Evolutionary conservation across 139 green algal genomes (phyloP).

Genomic region (Coelastrella sp.): DNA sequence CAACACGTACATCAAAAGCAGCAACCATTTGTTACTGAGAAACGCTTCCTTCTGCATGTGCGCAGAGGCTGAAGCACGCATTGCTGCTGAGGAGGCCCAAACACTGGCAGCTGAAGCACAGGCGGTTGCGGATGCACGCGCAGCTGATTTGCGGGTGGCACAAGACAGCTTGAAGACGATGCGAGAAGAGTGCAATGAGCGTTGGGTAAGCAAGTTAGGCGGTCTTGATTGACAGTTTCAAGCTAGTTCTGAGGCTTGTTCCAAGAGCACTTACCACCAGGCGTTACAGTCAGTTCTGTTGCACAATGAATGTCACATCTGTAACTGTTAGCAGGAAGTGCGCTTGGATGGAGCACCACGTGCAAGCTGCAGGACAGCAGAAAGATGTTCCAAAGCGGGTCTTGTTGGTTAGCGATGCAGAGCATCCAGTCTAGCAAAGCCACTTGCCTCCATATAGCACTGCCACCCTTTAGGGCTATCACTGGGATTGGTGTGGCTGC

Average conservation of each 20-base stretch:
- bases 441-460: too few species aligned
- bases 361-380: neutral
- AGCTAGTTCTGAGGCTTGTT: neutral
- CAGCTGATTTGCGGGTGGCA: conserved; percentile 52
- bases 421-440: too few species aligned
- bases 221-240: too few species aligned
- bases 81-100: conserved; percentile 28
- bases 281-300: conserved; percentile 24
- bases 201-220: conserved; percentile 57
- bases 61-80: conserved; percentile 15
- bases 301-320: neutral
- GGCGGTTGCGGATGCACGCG: conserved; percentile 31
- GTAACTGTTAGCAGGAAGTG: conserved; percentile 29
- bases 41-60: neutral
- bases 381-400: too few species aligned
- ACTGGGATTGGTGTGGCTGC: neutral
- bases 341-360: conserved; percentile 1
- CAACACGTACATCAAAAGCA: neutral
- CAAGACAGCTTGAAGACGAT: conserved; percentile 60
- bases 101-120: conserved; percentile 31
- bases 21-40: neutral
- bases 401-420: too few species aligned
- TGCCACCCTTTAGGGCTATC: neutral
- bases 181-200: conserved; percentile 68
- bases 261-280: conserved; percentile 25